phyloP scores from a whole-genome alignment of 371 early-diverging fungal species.

The Mycotypha africana region DNA sequence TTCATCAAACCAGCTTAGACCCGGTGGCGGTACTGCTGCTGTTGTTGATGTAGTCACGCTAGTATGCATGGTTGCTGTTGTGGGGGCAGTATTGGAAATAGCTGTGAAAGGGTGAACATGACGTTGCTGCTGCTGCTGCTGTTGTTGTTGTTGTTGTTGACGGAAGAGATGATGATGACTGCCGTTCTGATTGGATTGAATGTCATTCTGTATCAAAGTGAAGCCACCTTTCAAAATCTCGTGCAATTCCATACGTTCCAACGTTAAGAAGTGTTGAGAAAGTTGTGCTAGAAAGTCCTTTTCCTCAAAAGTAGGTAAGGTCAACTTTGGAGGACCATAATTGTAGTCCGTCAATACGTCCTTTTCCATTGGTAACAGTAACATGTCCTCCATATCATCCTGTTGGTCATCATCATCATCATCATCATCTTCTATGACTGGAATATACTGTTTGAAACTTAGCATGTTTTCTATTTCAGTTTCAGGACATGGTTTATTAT shows the following conservation, averaged over 20 bases:
- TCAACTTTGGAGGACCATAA: conserved; percentile 6
- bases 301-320: conserved; percentile 10
- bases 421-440: conserved; percentile 8
- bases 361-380: too few species aligned
- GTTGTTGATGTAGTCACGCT: too few species aligned
- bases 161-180: conserved; percentile 1
- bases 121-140: background rate
- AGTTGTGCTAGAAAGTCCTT: conserved; percentile 18
- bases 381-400: too few species aligned
- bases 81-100: too few species aligned
- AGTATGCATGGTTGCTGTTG: too few species aligned
- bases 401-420: conserved; percentile 3
- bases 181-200: conserved; percentile 13
- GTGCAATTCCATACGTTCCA: conserved; percentile 15
- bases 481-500: conserved; percentile 26
- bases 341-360: conserved; percentile 4
- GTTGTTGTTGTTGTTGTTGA: background rate
- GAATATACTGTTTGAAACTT: conserved; percentile 17
- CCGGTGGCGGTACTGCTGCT: conserved; percentile 13
- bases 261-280: conserved; percentile 6
- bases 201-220: conserved; percentile 14
- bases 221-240: conserved; percentile 21
- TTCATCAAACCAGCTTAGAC: conserved; percentile 20
- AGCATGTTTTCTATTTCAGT: conserved; percentile 13
- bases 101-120: too few species aligned